These are phyloP conservation scores for Leccinellum albellum DNA, from an alignment of 768 basidiomycete genomes.

Conservation along the genomic window DNA sequence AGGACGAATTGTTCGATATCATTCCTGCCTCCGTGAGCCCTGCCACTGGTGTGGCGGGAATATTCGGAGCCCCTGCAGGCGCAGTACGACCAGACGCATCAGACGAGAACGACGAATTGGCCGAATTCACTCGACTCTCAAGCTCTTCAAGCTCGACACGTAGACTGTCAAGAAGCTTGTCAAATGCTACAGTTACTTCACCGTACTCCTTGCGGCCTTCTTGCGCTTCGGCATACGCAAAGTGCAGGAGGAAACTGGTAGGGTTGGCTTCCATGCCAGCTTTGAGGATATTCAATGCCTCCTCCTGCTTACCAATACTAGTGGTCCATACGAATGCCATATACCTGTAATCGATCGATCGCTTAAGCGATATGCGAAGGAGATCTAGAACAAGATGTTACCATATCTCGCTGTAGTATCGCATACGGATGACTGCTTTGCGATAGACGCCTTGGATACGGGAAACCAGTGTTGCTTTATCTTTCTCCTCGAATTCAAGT, in stretches of 20 bases:
- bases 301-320: slow-evolving; percentile 71
- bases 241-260: slow-evolving; percentile 84
- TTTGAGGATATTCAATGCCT: slow-evolving; percentile 76
- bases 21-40: slow-evolving; percentile 30
- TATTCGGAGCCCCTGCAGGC: slow-evolving; percentile 22
- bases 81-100: slow-evolving; percentile 29
- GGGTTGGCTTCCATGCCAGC: slow-evolving; percentile 88
- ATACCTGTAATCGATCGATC: slow-evolving; percentile 53
- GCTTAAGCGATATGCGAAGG: slow-evolving; percentile 7
- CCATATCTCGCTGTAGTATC: slow-evolving; percentile 96
- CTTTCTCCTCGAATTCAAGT: slow-evolving; percentile 85
- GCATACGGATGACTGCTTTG: slow-evolving; percentile 87
- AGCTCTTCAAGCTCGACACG: slow-evolving; percentile 59
- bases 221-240: slow-evolving; percentile 75
- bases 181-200: slow-evolving; percentile 70
- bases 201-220: slow-evolving; percentile 61
- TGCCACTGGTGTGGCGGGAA: slow-evolving; percentile 3
- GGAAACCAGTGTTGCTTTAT: slow-evolving; percentile 58
- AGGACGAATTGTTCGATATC: slow-evolving; percentile 43
- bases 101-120: slow-evolving; percentile 37
- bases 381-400: slow-evolving; percentile 29
- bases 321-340: slow-evolving; percentile 86
- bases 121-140: slow-evolving; percentile 42
- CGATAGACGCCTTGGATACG: slow-evolving; percentile 81
- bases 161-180: slow-evolving; percentile 66